Evolutionary conservation across 345 rosid species (phyloP).

Genomic region (Eucalyptus globulus): DNA sequence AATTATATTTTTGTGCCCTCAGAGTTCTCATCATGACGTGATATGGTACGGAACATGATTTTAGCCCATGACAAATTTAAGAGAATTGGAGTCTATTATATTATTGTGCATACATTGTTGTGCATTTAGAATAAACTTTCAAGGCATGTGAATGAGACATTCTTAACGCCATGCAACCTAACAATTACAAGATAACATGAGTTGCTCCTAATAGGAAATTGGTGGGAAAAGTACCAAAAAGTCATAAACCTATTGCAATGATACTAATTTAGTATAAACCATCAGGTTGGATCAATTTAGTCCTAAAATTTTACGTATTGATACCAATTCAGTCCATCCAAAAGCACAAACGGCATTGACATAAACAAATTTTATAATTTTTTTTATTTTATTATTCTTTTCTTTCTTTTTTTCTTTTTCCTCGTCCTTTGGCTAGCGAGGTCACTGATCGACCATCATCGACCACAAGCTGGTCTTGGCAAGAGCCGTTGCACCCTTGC

Average conservation of each 20-base stretch:
- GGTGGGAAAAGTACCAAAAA: no score
- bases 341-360: no score
- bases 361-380: no score
- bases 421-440: background rate
- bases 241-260: accelerated
- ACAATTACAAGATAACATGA: background rate
- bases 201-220: background rate
- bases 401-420: no score
- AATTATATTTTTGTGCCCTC: background rate
- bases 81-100: background rate
- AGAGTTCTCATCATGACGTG: background rate
- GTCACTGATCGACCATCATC: accelerated
- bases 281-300: accelerated
- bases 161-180: background rate
- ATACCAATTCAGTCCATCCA: accelerated
- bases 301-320: accelerated
- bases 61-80: background rate
- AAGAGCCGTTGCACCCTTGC: no score
- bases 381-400: accelerated
- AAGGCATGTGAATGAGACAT: background rate
- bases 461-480: accelerated
- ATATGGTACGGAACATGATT: background rate
- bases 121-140: background rate
- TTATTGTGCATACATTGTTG: background rate
- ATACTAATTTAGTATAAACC: accelerated